These are phyloP conservation scores for Colletotrichum liaoningense DNA, from an alignment of 2,329 filamentous ascomycete species.

Conservation along the genomic window DNA sequence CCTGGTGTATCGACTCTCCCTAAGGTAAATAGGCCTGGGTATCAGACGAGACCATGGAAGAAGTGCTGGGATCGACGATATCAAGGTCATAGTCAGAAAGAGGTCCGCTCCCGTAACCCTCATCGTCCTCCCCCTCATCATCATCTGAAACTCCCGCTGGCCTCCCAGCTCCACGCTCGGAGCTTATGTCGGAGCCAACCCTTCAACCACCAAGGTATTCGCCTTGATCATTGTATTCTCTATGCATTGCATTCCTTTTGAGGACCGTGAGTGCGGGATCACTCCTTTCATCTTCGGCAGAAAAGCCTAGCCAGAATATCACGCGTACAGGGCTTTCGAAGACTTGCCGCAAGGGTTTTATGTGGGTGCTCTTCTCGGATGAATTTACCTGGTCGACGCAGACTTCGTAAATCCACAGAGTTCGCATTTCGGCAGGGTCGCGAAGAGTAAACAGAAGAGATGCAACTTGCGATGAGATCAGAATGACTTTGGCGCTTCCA, in stretches of 20 bases:
- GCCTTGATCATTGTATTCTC: background rate
- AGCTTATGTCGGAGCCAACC: background rate
- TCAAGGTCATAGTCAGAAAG: background rate
- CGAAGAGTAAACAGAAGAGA: slow-evolving; percentile 32
- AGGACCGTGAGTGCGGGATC: background rate
- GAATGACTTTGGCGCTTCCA: background rate
- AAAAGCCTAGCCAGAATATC: slow-evolving; percentile 28
- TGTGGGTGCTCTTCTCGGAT: slow-evolving; percentile 28
- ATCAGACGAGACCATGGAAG: background rate
- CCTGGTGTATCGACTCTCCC: background rate
- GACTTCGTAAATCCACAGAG: slow-evolving; percentile 28
- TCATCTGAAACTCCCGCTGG: background rate
- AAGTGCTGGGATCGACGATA: too few relatives aligned
- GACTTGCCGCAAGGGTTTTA: slow-evolving; percentile 28
- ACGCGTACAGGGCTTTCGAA: slow-evolving; percentile 21
- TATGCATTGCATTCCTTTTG: background rate
- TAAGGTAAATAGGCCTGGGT: background rate
- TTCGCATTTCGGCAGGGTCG: background rate
- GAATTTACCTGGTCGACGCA: slow-evolving; percentile 31
- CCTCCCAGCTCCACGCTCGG: background rate
- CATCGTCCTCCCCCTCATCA: background rate
- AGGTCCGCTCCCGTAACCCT: background rate
- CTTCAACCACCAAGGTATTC: background rate
- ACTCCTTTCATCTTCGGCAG: background rate
- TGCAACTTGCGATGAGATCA: background rate